Evolutionary conservation across 148 eudicot species (phyloP).

Genomic region (Silene latifolia): DNA sequence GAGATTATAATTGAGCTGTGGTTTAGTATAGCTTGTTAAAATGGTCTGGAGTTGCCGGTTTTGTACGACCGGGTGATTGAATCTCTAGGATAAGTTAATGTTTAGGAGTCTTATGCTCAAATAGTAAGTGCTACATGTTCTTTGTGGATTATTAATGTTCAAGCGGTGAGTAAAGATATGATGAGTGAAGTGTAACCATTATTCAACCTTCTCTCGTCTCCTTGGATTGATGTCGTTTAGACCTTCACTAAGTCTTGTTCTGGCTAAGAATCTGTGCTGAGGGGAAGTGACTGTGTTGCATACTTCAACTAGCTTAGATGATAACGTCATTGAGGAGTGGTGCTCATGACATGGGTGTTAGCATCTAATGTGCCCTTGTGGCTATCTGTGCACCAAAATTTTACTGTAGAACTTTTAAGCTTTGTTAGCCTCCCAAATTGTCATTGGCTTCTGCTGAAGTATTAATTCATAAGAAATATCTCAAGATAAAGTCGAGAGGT

Average conservation of each 20-base stretch:
- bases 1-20: constrained; percentile 5
- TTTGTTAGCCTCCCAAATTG: neutral
- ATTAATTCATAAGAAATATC: neutral
- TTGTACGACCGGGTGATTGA: neutral
- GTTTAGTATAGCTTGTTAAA: constrained; percentile 9
- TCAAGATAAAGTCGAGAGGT: neutral
- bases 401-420: too few relatives aligned
- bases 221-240: neutral
- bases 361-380: neutral
- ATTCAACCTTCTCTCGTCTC: neutral
- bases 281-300: too few relatives aligned
- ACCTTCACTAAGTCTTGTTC: too few relatives aligned
- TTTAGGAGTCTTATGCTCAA: neutral
- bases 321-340: too few relatives aligned
- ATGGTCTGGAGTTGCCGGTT: neutral
- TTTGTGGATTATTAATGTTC: neutral
- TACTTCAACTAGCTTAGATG: too few relatives aligned
- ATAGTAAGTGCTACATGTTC: neutral
- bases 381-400: neutral
- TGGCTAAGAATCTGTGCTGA: neutral
- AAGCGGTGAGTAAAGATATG: neutral
- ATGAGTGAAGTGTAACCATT: neutral
- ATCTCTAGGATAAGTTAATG: neutral
- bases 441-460: neutral
- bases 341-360: too few relatives aligned